Evolutionary conservation across 495 filamentous ascomycete species (phyloP).

Genomic region (Trichodelitschia bisporula): DNA sequence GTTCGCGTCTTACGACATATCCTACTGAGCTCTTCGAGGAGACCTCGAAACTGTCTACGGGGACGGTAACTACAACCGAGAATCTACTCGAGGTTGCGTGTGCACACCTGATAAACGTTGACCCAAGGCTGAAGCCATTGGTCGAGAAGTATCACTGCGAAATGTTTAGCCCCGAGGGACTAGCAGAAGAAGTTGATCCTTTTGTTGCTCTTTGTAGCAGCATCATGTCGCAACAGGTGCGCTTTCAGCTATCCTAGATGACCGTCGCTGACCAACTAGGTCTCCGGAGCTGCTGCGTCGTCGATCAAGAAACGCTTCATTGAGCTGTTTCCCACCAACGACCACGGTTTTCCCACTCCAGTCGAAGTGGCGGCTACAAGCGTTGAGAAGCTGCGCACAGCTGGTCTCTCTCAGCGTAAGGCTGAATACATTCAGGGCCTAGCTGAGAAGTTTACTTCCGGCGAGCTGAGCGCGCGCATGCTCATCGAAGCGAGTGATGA

Average conservation of each 20-base stretch:
- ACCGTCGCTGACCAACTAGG: constrained; percentile 15
- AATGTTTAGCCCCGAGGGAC: constrained; percentile 57
- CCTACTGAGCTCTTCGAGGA: constrained; percentile 27
- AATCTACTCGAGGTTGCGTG: constrained; percentile 55
- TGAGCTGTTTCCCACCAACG: constrained; percentile 33
- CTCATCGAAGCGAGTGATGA: constrained; percentile 60
- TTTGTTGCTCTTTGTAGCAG: constrained; percentile 60
- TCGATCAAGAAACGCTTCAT: constrained; percentile 75
- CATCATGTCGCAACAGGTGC: constrained; percentile 75
- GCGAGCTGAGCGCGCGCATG: constrained; percentile 50
- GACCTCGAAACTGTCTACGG: constrained; percentile 13
- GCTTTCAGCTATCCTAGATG: background rate
- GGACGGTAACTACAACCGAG: constrained; percentile 35
- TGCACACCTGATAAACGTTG: constrained; percentile 51
- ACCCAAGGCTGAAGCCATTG: constrained; percentile 45
- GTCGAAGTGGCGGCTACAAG: constrained; percentile 34
- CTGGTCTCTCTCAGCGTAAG: constrained; percentile 74
- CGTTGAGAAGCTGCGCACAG: constrained; percentile 45
- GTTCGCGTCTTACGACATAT: constrained; percentile 39
- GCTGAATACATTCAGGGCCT: constrained; percentile 82
- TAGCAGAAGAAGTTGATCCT: constrained; percentile 67
- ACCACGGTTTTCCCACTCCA: constrained; percentile 44
- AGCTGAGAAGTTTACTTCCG: constrained; percentile 50
- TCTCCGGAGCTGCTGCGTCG: constrained; percentile 72
- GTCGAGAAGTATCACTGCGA: constrained; percentile 52